Conservation (phyloP, 2,329 filamentous ascomycete genomes). For the Ilyonectria robusta region DNA sequence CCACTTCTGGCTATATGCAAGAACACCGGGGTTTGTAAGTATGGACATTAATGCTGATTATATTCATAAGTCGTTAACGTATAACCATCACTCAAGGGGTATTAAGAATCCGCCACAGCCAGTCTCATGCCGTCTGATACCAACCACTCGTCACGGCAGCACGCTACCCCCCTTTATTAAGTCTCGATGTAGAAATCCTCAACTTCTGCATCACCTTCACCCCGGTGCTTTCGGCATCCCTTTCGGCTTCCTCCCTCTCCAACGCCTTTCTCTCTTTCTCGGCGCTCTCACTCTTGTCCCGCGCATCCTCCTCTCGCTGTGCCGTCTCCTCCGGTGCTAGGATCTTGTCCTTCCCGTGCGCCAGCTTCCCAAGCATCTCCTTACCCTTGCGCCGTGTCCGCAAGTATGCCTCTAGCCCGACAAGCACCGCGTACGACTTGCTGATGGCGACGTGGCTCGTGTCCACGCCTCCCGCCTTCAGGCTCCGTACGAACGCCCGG, state of each 20-base stretch:
- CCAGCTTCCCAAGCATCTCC: constrained; percentile 63
- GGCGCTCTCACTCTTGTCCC: constrained; percentile 73
- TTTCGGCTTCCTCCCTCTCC: constrained; percentile 59
- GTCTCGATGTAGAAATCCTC: constrained; percentile 50
- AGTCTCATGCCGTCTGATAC: background rate
- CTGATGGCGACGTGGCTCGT: constrained; percentile 84
- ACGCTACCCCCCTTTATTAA: constrained; percentile 19
- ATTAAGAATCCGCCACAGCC: background rate
- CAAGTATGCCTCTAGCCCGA: constrained; percentile 86
- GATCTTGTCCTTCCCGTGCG: constrained; percentile 70
- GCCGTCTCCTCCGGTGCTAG: constrained; percentile 72
- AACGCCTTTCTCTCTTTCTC: constrained; percentile 64
- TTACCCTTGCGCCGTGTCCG: constrained; percentile 78
- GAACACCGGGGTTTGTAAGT: too few relatives aligned
- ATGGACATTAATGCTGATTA: background rate
- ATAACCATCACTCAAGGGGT: background rate
- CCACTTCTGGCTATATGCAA: too few relatives aligned
- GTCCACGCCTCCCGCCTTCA: constrained; percentile 82
- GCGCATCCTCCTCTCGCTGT: constrained; percentile 70
- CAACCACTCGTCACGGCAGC: background rate
- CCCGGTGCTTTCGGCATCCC: constrained; percentile 48
- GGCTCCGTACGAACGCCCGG: constrained; percentile 80
- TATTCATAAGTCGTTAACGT: background rate
- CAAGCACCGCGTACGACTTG: constrained; percentile 84
- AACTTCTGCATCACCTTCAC: constrained; percentile 59